phyloP scores from a whole-genome alignment of 768 basidiomycete genomes.

The Atractiella rhizophila region DNA sequence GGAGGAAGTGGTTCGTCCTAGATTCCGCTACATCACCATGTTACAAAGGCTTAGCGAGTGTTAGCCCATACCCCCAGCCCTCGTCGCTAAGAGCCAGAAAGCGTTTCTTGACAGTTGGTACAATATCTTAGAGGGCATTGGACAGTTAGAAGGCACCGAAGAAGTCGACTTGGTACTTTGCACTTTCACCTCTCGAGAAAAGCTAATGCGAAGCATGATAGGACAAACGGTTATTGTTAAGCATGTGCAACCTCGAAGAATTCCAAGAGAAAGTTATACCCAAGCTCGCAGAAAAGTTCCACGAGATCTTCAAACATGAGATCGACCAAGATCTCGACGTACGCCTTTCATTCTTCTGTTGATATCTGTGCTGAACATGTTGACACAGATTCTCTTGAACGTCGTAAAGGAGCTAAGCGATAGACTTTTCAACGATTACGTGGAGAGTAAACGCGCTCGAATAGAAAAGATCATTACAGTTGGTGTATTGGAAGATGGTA shows the following conservation, averaged over 20 bases:
- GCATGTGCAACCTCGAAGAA: slow-evolving; percentile 65
- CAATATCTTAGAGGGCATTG: too few relatives aligned
- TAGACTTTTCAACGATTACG: slow-evolving; percentile 65
- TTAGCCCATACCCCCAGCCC: too few relatives aligned
- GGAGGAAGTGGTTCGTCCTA: too few relatives aligned
- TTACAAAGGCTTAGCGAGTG: too few relatives aligned
- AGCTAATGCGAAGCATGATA: slow-evolving; percentile 18
- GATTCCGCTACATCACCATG: background rate
- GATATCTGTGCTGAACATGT: background rate
- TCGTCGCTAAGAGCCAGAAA: too few relatives aligned
- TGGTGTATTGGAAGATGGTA: slow-evolving; percentile 50
- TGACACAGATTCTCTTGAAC: slow-evolving; percentile 39
- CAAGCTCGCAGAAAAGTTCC: slow-evolving; percentile 52
- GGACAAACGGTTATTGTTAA: slow-evolving; percentile 66
- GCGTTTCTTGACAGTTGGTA: too few relatives aligned
- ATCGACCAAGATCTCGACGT: slow-evolving; percentile 51
- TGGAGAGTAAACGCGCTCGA: slow-evolving; percentile 50
- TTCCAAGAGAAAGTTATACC: slow-evolving; percentile 47
- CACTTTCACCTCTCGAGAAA: too few relatives aligned
- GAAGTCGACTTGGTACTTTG: too few relatives aligned
- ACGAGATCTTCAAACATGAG: slow-evolving; percentile 44
- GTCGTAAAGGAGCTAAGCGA: slow-evolving; percentile 64
- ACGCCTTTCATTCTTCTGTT: slow-evolving; percentile 9
- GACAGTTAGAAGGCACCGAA: too few relatives aligned
- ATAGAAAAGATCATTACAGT: slow-evolving; percentile 42